phyloP scores from a whole-genome alignment of 176 grass and related monocot genomes.

The Ensete ventricosum region DNA sequence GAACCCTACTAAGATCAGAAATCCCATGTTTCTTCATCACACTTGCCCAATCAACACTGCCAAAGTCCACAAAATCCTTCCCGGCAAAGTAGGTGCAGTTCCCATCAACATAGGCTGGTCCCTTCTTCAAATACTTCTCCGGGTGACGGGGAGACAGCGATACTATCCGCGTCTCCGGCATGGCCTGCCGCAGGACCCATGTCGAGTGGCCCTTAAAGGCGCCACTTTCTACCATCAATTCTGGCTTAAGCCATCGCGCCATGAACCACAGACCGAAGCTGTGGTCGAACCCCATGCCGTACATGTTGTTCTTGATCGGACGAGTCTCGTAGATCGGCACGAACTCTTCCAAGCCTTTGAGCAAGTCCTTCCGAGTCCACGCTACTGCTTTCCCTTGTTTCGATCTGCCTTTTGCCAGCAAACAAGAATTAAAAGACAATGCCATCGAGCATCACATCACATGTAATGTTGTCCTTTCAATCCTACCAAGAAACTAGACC shows the following conservation, averaged over 20 bases:
- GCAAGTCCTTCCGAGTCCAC: conserved; percentile 60
- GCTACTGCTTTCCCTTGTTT: conserved; percentile 57
- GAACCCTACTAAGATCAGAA: conserved; percentile 61
- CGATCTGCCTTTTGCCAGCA: conserved; percentile 74
- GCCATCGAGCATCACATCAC: background rate
- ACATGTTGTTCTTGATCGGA: conserved; percentile 84
- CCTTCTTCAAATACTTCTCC: conserved; percentile 81
- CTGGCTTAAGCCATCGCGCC: conserved; percentile 70
- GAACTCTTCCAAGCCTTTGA: conserved; percentile 76
- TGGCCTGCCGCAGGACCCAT: conserved; percentile 79
- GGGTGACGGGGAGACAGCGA: conserved; percentile 75
- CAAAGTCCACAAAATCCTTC: conserved; percentile 83
- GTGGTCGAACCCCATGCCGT: conserved; percentile 89
- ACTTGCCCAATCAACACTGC: conserved; percentile 58
- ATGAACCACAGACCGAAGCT: conserved; percentile 98
- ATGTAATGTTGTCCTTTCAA: background rate
- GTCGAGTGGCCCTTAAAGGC: conserved; percentile 92
- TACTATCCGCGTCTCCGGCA: conserved; percentile 59
- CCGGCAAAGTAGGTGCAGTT: conserved; percentile 89
- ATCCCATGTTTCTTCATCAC: conserved; percentile 58
- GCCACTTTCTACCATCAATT: conserved; percentile 91
- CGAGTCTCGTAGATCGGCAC: conserved; percentile 73
- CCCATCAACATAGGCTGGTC: conserved; percentile 76
- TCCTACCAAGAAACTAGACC: background rate
- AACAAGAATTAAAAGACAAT: conserved; percentile 28